These are phyloP conservation scores for Saccharum spontaneum DNA, from an alignment of 176 grass and related monocot species.

Conservation along the genomic window DNA sequence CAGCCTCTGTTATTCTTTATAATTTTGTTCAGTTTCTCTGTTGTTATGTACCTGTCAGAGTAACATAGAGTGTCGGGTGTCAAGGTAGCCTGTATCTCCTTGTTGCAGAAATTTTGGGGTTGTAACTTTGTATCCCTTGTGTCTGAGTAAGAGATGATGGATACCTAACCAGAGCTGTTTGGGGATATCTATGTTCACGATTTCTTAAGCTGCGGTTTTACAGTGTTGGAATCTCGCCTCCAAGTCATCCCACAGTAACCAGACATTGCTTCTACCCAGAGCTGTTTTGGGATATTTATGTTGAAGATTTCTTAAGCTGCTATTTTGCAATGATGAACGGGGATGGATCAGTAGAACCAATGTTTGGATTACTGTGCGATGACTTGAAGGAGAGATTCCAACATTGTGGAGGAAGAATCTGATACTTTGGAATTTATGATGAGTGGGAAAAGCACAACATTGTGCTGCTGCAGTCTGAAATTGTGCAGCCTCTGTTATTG, in stretches of 20 bases:
- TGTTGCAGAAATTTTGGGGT: constrained; percentile 30
- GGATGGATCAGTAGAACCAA: background rate
- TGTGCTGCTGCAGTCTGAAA: background rate
- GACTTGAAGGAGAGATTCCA: constrained; percentile 72
- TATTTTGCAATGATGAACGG: constrained; percentile 36
- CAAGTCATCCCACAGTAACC: too few relatives aligned
- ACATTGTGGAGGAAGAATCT: background rate
- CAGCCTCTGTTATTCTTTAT: background rate
- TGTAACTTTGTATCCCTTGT: background rate
- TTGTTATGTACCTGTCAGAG: background rate
- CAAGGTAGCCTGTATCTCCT: background rate
- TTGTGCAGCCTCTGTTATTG: background rate
- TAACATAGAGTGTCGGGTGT: background rate
- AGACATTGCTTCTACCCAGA: too few relatives aligned
- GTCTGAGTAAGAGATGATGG: constrained; percentile 55
- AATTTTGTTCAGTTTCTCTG: background rate
- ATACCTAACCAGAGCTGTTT: constrained; percentile 51
- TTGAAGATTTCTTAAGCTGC: constrained; percentile 64
- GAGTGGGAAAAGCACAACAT: background rate
- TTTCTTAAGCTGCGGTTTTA: constrained; percentile 62
- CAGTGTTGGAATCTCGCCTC: too few relatives aligned
- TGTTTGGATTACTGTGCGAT: constrained; percentile 17
- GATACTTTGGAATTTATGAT: background rate
- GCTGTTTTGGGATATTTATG: constrained; percentile 31
- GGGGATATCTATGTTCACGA: constrained; percentile 68